Evolutionary conservation across 2,329 filamentous ascomycete species (phyloP), one percentile per base, ranked within the genome.

Genomic region (Ascochyta rabiei): DNA sequence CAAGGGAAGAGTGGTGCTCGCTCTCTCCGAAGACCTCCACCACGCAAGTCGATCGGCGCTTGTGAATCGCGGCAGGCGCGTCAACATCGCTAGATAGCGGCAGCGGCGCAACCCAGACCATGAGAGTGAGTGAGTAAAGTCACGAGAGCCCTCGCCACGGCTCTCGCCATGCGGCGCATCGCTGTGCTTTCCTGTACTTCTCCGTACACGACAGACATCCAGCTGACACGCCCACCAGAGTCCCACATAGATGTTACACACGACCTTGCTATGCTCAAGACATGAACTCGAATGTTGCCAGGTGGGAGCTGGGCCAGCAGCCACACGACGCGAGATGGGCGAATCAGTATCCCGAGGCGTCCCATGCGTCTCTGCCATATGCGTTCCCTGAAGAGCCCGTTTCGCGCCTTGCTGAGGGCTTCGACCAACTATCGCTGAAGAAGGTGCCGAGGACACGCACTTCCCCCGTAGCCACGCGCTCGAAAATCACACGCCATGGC

Each of bases 71-170:
- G 54, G 46, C 39, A 56, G 57, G 62, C 60, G 63, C 60, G 41
- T 44, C 34, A 46, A 35, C 34, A 54, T 37, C 46, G 37, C 51
- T 49, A 53, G 39, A 44, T 50, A 53, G 61, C 65, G 56, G 59
- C 49, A 65, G 53, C 57, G 59, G 61, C 62, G 61, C 64, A 63
- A 62, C 56, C 63, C 68, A 62, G 66, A 70, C 63, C 66, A 71
- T 72, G 70, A 74, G 63, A 65, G 71, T 71, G 63, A 65, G 71
- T 71, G 60, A 71, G 72, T 74, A 51, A 56, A 58, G 62, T 64
- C 62, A 65, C 62, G 61, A 65, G 59, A 62, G 53, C 58, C 37
- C 40, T 53, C 45, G 48, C 50, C 45, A 44, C 60, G 57, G 54
- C 43, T 41, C 50, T 56, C 51, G 49, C 59, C 43, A 56, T 53